phyloP scores from a whole-genome alignment of 495 filamentous ascomycete species.

The Xylaria acuta region DNA sequence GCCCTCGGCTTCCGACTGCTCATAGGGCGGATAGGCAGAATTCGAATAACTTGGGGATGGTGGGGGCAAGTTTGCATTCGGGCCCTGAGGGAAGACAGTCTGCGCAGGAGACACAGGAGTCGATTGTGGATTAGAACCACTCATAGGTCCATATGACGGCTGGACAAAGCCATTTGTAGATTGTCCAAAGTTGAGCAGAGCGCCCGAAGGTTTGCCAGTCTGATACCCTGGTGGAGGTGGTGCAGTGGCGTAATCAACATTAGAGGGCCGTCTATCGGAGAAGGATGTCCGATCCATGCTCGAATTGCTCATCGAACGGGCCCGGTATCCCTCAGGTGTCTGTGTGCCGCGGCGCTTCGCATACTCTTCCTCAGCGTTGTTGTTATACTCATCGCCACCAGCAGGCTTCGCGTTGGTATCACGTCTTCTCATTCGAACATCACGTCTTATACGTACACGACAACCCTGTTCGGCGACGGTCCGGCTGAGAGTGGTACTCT shows the following conservation, averaged over 20 bases:
- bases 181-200: conserved; percentile 42
- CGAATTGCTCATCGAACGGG: conserved; percentile 77
- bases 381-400: conserved; percentile 68
- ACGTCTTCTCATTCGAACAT: conserved; percentile 94
- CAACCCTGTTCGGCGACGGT: conserved; percentile 96
- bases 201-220: conserved; percentile 46
- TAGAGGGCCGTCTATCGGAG: conserved; percentile 61
- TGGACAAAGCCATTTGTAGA: conserved; percentile 32
- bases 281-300: conserved; percentile 60
- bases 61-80: conserved; percentile 30
- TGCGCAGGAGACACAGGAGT: conserved; percentile 40
- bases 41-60: conserved; percentile 35
- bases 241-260: conserved; percentile 59
- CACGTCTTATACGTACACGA: conserved; percentile 92
- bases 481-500: conserved; percentile 87
- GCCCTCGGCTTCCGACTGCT: conserved; percentile 32
- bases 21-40: conserved; percentile 36
- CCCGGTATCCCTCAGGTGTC: conserved; percentile 70
- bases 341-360: conserved; percentile 62
- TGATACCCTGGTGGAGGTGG: conserved; percentile 48
- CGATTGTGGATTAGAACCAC: conserved; percentile 34
- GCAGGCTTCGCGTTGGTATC: conserved; percentile 80
- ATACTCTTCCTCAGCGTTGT: conserved; percentile 69
- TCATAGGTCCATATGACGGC: conserved; percentile 34
- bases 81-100: conserved; percentile 33